Conservation (phyloP, 106 monocot genomes). For the Dendrobium catenatum region DNA sequence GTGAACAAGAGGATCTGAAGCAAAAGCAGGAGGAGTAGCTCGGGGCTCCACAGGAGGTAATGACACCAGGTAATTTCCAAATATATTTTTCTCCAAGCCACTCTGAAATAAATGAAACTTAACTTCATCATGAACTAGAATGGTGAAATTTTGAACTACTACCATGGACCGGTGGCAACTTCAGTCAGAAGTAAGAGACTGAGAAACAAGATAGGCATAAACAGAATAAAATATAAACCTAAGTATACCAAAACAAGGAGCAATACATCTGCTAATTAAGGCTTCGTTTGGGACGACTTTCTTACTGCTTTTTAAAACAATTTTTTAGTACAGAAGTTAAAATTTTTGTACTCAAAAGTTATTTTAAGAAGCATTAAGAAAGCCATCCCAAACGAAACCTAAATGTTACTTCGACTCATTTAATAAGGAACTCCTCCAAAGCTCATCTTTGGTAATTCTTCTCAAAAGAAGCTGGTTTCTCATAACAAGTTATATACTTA, state of each 20-base stretch:
- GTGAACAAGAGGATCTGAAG: constrained; percentile 66
- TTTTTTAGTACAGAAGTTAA: too few species aligned
- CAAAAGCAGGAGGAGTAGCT: constrained; percentile 75
- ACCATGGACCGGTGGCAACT: not conserved
- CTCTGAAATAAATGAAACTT: constrained; percentile 37
- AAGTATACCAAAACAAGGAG: not conserved
- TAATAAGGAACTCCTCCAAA: too few species aligned
- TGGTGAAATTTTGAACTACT: not conserved
- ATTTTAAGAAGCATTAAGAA: too few species aligned
- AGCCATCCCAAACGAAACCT: too few species aligned
- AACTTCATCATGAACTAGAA: not conserved
- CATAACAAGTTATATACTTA: too few species aligned
- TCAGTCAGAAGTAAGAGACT: not conserved
- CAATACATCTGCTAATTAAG: not conserved
- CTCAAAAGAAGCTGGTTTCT: too few species aligned
- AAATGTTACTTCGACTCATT: too few species aligned
- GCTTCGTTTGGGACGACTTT: too few species aligned
- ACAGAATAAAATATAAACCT: not conserved
- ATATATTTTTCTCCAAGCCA: constrained; percentile 84
- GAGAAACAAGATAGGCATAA: not conserved
- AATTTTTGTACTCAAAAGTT: too few species aligned
- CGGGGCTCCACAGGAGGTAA: constrained; percentile 51
- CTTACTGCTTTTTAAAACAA: too few species aligned
- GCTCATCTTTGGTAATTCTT: too few species aligned
- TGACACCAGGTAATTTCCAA: constrained; percentile 83